Evolutionary conservation across 1,284 basidiomycete species (phyloP).

Genomic region (Apiotrichum gamsii): DNA sequence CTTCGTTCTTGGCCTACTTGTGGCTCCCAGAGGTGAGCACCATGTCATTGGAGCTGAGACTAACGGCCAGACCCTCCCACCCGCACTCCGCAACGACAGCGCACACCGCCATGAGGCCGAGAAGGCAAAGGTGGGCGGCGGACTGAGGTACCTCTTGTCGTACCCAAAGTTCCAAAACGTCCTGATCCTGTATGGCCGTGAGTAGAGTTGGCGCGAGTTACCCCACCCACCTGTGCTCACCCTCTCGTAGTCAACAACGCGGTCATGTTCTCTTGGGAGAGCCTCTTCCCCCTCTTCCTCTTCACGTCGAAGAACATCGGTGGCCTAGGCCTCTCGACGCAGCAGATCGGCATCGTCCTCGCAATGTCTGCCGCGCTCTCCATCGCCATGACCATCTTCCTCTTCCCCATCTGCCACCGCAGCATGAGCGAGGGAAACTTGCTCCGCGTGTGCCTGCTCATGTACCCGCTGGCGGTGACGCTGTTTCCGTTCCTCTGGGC

Average conservation of each 20-base stretch:
- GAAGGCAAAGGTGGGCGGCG: slow-evolving; percentile 11
- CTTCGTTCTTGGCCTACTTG: slow-evolving; percentile 17
- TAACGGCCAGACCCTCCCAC: slow-evolving; percentile 12
- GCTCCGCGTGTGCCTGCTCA: slow-evolving; percentile 20
- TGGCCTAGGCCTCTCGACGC: slow-evolving; percentile 33
- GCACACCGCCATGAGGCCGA: slow-evolving; percentile 5
- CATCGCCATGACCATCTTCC: slow-evolving; percentile 33
- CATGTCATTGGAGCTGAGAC: background rate
- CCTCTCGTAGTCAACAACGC: slow-evolving; percentile 32
- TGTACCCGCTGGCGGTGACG: slow-evolving; percentile 25
- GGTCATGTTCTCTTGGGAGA: slow-evolving; percentile 35
- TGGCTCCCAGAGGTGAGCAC: slow-evolving; percentile 35
- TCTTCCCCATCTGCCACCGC: slow-evolving; percentile 32
- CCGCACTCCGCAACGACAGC: slow-evolving; percentile 1
- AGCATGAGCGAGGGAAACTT: slow-evolving; percentile 19
- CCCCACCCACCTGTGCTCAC: too few relatives aligned
- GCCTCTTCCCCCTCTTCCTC: slow-evolving; percentile 35
- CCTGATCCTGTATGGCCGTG: slow-evolving; percentile 29
- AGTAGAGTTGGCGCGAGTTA: too few relatives aligned
- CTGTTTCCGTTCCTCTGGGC: slow-evolving; percentile 36
- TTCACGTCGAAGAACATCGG: slow-evolving; percentile 33
- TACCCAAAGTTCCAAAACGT: slow-evolving; percentile 28
- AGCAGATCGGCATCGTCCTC: slow-evolving; percentile 31
- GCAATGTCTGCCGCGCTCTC: slow-evolving; percentile 29
- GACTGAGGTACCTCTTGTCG: slow-evolving; percentile 18